phyloP scores from a whole-genome alignment of 2,329 filamentous ascomycete genomes.

The Fonsecaea erecta region DNA sequence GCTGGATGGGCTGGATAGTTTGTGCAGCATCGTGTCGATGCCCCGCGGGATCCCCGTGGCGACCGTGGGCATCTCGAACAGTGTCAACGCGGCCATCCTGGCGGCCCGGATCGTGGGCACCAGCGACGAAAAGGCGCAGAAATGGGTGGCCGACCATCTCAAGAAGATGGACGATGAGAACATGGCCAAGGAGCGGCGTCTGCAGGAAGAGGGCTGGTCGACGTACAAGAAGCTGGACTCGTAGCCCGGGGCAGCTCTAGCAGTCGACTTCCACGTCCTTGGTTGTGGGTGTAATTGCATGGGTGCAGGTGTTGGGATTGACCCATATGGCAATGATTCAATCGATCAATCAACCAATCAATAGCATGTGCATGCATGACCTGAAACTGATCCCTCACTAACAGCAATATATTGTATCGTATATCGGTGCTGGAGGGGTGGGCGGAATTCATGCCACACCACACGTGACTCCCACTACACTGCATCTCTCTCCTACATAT shows the following conservation, averaged over 20 bases:
- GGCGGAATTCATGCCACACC: too few species aligned
- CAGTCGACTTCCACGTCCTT: not conserved
- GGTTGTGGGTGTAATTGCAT: too few species aligned
- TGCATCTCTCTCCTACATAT: too few species aligned
- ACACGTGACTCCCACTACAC: too few species aligned
- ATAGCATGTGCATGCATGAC: too few species aligned
- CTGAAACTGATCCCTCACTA: too few species aligned
- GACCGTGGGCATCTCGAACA: slow-evolving; percentile 74
- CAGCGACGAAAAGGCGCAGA: slow-evolving; percentile 31
- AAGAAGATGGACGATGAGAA: slow-evolving; percentile 37
- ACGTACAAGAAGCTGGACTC: slow-evolving; percentile 37
- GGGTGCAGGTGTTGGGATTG: too few species aligned
- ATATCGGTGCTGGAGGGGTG: too few species aligned
- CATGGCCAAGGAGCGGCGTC: slow-evolving; percentile 36
- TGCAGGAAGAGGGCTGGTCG: slow-evolving; percentile 37
- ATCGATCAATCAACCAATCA: too few species aligned
- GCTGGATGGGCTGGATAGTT: slow-evolving; percentile 68
- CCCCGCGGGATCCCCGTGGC: slow-evolving; percentile 70
- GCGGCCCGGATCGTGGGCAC: slow-evolving; percentile 66
- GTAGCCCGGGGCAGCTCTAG: too few species aligned
- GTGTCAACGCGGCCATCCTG: slow-evolving; percentile 69
- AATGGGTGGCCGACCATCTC: slow-evolving; percentile 36
- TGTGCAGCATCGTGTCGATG: slow-evolving; percentile 73
- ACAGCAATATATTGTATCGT: too few species aligned
- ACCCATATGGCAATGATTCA: too few species aligned